A percentile compares a stretch with the other conserved stretches of the same genome.
phyloP scores from a whole-genome alignment of 2,329 filamentous ascomycete genomes.

The Fusarium sp. region DNA sequence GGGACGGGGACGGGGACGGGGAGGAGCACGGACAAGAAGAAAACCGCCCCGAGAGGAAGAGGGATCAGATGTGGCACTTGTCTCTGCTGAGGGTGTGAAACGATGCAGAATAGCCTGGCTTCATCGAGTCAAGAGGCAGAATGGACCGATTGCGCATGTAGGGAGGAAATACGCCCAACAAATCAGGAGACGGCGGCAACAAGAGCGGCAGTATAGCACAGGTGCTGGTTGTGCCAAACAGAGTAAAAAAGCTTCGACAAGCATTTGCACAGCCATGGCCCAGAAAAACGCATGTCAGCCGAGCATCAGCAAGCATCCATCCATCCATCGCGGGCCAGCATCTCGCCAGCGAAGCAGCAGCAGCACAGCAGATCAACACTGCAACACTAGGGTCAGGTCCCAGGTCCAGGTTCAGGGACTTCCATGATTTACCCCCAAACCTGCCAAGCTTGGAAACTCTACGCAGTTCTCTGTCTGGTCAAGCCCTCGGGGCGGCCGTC shows the following conservation, averaged over 20 bases:
- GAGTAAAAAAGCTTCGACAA: neutral
- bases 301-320: constrained; percentile 10
- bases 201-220: constrained; percentile 8
- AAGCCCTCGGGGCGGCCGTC: constrained; percentile 5
- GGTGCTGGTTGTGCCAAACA: neutral
- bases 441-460: constrained; percentile 33
- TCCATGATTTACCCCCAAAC: constrained; percentile 27
- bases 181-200: constrained; percentile 13
- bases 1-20: constrained; percentile 31
- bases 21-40: constrained; percentile 15
- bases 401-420: constrained; percentile 27
- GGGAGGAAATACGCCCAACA: neutral
- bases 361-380: constrained; percentile 28
- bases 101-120: constrained; percentile 8
- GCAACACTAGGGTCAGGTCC: constrained; percentile 27
- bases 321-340: constrained; percentile 2
- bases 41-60: constrained; percentile 6
- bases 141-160: constrained; percentile 18
- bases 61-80: neutral
- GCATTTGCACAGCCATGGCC: constrained; percentile 28
- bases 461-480: constrained; percentile 34
- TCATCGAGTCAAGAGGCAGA: constrained; percentile 5
- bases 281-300: constrained; percentile 32
- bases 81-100: constrained; percentile 30
- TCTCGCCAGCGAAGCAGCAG: no score